A percentile compares a stretch with the other conserved stretches of the same genome.
Conservation (phyloP, 495 filamentous ascomycete genomes). For the Cryomyces minteri region DNA sequence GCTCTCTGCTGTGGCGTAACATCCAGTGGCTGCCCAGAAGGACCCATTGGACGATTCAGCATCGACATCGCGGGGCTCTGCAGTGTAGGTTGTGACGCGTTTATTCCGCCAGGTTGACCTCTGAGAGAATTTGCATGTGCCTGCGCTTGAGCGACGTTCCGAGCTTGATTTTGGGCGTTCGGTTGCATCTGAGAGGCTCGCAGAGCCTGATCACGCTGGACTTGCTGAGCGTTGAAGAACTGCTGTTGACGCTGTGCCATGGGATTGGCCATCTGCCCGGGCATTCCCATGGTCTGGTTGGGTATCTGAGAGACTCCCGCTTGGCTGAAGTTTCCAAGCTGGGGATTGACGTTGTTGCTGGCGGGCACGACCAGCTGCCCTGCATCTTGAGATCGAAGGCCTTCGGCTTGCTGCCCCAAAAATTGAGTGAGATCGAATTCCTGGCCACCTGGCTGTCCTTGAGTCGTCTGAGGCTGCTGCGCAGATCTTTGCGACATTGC, state of each 20-base stretch:
- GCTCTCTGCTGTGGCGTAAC: constrained; percentile 12
- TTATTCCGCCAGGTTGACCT: constrained; percentile 28
- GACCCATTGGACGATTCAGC: constrained; percentile 38
- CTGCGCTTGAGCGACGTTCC: constrained; percentile 15
- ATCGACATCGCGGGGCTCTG: constrained; percentile 39
- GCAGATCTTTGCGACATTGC: background rate
- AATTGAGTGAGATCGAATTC: constrained; percentile 34
- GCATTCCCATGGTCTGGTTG: background rate
- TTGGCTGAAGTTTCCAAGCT: constrained; percentile 21
- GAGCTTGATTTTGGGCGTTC: constrained; percentile 17
- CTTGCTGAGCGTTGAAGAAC: constrained; percentile 10
- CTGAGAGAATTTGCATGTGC: constrained; percentile 25
- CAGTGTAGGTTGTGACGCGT: constrained; percentile 24
- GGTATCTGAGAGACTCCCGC: background rate
- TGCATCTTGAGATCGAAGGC: constrained; percentile 40
- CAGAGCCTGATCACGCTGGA: constrained; percentile 23
- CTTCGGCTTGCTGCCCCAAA: constrained; percentile 42
- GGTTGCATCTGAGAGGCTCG: constrained; percentile 16
- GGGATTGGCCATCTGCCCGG: constrained; percentile 14
- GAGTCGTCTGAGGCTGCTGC: constrained; percentile 21
- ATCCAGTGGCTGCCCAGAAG: constrained; percentile 12
- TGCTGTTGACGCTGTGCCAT: constrained; percentile 26
- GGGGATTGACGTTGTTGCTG: constrained; percentile 34
- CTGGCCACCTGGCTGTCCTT: constrained; percentile 26
- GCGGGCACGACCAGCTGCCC: constrained; percentile 50